Evolutionary conservation across 495 filamentous ascomycete genomes (phyloP).

Genomic region (Annulohypoxylon maeteangense): DNA sequence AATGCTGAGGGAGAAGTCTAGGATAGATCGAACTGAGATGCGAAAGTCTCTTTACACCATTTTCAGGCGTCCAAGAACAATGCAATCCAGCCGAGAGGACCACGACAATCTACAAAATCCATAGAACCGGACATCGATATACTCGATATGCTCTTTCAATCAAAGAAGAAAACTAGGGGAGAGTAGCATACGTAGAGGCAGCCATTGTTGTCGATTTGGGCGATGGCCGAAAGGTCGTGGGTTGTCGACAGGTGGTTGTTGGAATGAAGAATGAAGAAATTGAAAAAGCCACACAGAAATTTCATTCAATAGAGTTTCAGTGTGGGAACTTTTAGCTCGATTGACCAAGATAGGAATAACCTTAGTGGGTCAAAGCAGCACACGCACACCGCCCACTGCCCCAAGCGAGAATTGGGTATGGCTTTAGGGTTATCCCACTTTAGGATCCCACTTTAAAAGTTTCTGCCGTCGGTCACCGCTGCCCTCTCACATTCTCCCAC

Average conservation of each 20-base stretch:
- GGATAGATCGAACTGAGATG: slow-evolving; percentile 86
- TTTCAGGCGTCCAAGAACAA: slow-evolving; percentile 47
- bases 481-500: slow-evolving; percentile 14
- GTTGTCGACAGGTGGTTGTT: slow-evolving; percentile 47
- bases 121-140: slow-evolving; percentile 65
- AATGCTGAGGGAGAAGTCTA: slow-evolving; percentile 63
- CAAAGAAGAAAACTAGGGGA: slow-evolving; percentile 53
- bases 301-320: slow-evolving; percentile 24
- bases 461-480: slow-evolving; percentile 45
- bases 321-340: slow-evolving; percentile 16
- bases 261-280: slow-evolving; percentile 23
- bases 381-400: slow-evolving; percentile 21
- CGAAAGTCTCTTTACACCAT: slow-evolving; percentile 49
- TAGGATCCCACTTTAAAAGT: slow-evolving; percentile 26
- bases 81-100: slow-evolving; percentile 79
- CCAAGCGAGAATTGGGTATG: slow-evolving; percentile 33
- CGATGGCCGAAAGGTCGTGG: slow-evolving; percentile 40
- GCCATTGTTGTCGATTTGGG: slow-evolving; percentile 64
- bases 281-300: slow-evolving; percentile 23
- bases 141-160: slow-evolving; percentile 61
- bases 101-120: slow-evolving; percentile 72
- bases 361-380: slow-evolving; percentile 2
- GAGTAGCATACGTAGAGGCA: slow-evolving; percentile 72
- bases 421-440: slow-evolving; percentile 40
- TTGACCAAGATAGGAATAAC: slow-evolving; percentile 19